Conservation (phyloP, 2,329 filamentous ascomycete species). For the Cladophialophora exuberans region DNA sequence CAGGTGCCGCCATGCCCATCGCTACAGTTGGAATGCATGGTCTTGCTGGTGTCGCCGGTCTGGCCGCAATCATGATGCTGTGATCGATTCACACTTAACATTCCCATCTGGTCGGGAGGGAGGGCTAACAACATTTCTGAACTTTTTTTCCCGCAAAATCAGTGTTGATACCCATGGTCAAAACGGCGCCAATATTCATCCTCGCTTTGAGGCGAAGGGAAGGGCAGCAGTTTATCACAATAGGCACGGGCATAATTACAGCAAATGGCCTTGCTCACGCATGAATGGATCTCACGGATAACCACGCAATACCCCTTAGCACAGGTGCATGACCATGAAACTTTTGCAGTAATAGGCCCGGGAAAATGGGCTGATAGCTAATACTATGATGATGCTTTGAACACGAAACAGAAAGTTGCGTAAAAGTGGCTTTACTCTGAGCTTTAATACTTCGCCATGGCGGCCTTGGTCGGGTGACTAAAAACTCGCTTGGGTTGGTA, state of each 20-base stretch:
- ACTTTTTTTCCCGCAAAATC: slow-evolving; percentile 30
- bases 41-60: slow-evolving; percentile 43
- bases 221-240: slow-evolving; percentile 12
- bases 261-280: slow-evolving; percentile 24
- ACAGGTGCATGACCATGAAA: slow-evolving; percentile 22
- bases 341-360: slow-evolving; percentile 28
- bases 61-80: slow-evolving; percentile 47
- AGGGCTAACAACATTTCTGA: slow-evolving; percentile 18
- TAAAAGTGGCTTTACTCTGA: background rate
- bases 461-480: too few relatives aligned
- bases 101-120: slow-evolving; percentile 5
- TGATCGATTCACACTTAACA: slow-evolving; percentile 34
- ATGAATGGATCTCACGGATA: slow-evolving; percentile 26
- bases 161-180: slow-evolving; percentile 30
- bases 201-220: slow-evolving; percentile 10
- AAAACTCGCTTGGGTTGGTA: too few relatives aligned
- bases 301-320: slow-evolving; percentile 17
- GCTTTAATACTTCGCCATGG: too few relatives aligned
- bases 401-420: background rate
- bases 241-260: slow-evolving; percentile 19
- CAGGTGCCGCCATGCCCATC: slow-evolving; percentile 26
- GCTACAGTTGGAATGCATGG: slow-evolving; percentile 33
- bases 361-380: slow-evolving; percentile 24
- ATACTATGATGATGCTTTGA: slow-evolving; percentile 17
- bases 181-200: slow-evolving; percentile 23